Evolutionary conservation across 352 stramenopile species (phyloP), one percentile per base, ranked within the genome.

Genomic region (Globisporangium perplexum): DNA sequence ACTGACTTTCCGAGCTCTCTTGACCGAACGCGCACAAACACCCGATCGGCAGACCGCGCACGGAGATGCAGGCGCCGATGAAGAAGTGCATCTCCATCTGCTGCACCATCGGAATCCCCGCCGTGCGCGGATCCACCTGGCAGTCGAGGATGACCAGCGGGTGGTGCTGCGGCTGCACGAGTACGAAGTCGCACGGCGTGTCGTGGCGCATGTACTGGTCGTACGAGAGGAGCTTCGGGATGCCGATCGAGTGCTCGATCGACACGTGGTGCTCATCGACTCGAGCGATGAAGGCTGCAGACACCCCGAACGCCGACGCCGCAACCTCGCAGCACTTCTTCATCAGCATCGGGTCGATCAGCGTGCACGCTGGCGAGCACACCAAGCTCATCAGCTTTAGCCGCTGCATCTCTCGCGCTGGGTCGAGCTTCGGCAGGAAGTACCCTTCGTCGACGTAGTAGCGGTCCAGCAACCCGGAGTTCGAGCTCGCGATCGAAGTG

Each of bases 321-420:
- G 61, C 74, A 2, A 74, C 36, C n/a, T 83, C 65, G 35, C 77
- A 88, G 59, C 74, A 83, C 31, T 66, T 61, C 43, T 75, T 60
- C 76, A 85, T 87, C 17, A 85, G 55, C 15, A 57, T 69, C 39
- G 71, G 76, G 41, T 87, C 76, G 10, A 83, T 63, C 4, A 85
- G 62, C 20, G 76, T 85, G 33, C 71, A 85, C 33, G 76, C 76
- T 24, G 69, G 76, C 10, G 76, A 85, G 28, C 71, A 70, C 33
- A 85, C 68, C 28, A 82, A 49, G 44, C 73, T 59, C 49, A 87
- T 63, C 12, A 87, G 53, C 48, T 74, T 69, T 14, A 87, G 56
- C 0, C 76, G 72, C 41, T 73, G 63, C 47, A 60, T 41, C 63
- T 87, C 76, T 1, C 58, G 60, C 26, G 48, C 22, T n/a, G 61